A percentile compares a stretch with the other conserved stretches of the same genome.
Evolutionary conservation across 23 red algal genomes (phyloP).

Genomic region (Agarophyton chilense): DNA sequence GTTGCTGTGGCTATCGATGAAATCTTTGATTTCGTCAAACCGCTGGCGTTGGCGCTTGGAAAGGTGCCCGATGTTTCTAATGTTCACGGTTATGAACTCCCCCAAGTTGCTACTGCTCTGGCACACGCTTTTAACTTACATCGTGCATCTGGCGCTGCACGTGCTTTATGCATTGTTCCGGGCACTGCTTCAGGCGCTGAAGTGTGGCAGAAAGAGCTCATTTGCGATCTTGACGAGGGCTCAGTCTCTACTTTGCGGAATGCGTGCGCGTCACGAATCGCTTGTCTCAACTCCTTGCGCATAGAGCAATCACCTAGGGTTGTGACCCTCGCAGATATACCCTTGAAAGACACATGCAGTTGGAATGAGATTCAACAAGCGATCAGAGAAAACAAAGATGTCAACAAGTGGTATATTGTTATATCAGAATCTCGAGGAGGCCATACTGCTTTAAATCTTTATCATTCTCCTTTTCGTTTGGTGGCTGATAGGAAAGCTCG

Average conservation of each 20-base stretch:
- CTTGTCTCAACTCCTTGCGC: background rate
- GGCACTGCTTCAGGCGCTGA: background rate
- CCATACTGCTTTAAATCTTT: no score
- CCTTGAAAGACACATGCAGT: background rate
- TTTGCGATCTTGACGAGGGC: background rate
- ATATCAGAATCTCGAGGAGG: no score
- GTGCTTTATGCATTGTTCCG: constrained; percentile 9
- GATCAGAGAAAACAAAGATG: constrained; percentile 1
- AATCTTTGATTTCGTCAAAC: background rate
- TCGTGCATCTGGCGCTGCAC: background rate
- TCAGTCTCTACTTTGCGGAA: background rate
- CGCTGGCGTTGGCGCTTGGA: background rate
- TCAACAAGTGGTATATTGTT: constrained; percentile 30
- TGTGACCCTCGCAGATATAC: background rate
- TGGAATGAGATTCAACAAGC: background rate
- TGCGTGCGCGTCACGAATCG: background rate
- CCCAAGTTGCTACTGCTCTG: constrained; percentile 8
- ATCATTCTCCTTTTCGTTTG: no score
- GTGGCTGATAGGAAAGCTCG: constrained; percentile 6
- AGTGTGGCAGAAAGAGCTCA: no score
- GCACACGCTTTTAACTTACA: constrained; percentile 1
- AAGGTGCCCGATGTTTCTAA: background rate
- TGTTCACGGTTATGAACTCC: background rate
- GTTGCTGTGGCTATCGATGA: background rate
- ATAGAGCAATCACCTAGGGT: background rate